These are phyloP conservation scores for Sclerospora graminicola DNA, from an alignment of 352 stramenopile genomes.

Conservation along the genomic window DNA sequence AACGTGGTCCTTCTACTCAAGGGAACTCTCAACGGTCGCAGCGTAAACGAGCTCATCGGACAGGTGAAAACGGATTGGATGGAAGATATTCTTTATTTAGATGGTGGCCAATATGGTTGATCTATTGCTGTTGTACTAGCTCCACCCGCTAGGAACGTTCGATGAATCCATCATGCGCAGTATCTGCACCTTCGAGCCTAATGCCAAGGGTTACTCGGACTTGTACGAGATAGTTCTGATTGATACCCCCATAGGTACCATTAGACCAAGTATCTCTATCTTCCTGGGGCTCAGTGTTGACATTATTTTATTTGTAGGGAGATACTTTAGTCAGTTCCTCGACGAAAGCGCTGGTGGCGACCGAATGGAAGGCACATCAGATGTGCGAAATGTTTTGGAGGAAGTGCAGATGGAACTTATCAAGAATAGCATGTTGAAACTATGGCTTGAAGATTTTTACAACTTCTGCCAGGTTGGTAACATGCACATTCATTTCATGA, in stretches of 20 bases:
- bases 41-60: slow-evolving; percentile 96
- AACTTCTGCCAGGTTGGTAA: slow-evolving; percentile 83
- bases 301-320: slow-evolving; percentile 43
- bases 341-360: slow-evolving; percentile 86
- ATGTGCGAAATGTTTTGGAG: slow-evolving; percentile 94
- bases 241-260: slow-evolving; percentile 92
- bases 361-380: slow-evolving; percentile 74
- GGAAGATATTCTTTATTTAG: not conserved
- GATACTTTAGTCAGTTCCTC: slow-evolving; percentile 97
- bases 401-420: slow-evolving; percentile 99
- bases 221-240: slow-evolving; percentile 99
- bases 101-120: not conserved
- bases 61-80: slow-evolving; percentile 28
- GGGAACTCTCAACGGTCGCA: slow-evolving; percentile 92
- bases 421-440: slow-evolving; percentile 98
- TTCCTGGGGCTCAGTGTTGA: not conserved
- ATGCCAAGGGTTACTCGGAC: slow-evolving; percentile 96
- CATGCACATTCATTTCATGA: not conserved
- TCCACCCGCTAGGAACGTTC: slow-evolving; percentile 98
- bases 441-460: slow-evolving; percentile 93
- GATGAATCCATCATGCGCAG: slow-evolving; percentile 98
- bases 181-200: slow-evolving; percentile 97
- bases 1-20: slow-evolving; percentile 99
- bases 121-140: slow-evolving; percentile 34
- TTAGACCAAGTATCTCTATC: not conserved